Evolutionary conservation across 345 rosid genomes (phyloP).

Genomic region (Cardamine chenopodiifolia): DNA sequence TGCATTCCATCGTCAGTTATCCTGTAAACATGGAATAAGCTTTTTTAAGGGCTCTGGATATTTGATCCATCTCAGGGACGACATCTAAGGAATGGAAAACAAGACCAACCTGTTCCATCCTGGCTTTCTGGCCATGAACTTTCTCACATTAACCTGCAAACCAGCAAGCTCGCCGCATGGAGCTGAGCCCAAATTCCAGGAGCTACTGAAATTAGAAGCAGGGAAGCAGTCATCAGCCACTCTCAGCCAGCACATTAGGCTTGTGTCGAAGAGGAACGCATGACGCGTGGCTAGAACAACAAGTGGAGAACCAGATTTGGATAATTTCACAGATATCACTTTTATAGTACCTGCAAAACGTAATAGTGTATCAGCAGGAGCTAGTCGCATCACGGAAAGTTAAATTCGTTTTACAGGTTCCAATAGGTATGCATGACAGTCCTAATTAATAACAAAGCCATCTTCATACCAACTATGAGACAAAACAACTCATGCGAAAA

Average conservation of each 20-base stretch:
- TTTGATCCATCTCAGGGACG: not conserved
- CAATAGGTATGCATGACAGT: constrained; percentile 10
- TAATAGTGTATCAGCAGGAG: constrained; percentile 20
- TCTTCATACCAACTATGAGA: not conserved
- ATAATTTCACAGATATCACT: constrained; percentile 87
- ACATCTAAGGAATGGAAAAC: constrained; percentile 27
- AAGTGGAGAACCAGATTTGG: constrained; percentile 94
- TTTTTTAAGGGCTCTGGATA: not conserved
- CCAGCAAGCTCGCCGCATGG: constrained; percentile 95
- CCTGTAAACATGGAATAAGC: constrained; percentile 49
- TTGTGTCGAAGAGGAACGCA: constrained; percentile 86
- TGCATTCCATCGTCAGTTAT: constrained; percentile 96
- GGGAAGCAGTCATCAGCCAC: constrained; percentile 99
- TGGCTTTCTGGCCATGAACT: constrained; percentile 94
- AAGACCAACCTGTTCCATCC: constrained; percentile 90
- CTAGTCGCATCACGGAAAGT: constrained; percentile 9
- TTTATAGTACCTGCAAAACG: constrained; percentile 70
- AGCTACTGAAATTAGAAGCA: constrained; percentile 90
- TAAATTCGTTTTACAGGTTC: constrained; percentile 5
- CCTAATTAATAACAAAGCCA: constrained; percentile 1
- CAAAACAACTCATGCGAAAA: constrained; percentile 13
- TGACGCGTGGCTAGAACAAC: constrained; percentile 94
- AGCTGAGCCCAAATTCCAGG: constrained; percentile 85
- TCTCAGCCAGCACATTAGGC: constrained; percentile 96
- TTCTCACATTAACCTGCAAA: constrained; percentile 91